A percentile compares a stretch with the other conserved stretches of the same genome.
These are phyloP conservation scores for Angomonas ambiguus DNA, from an alignment of 208 protist species.

Conservation along the genomic window DNA sequence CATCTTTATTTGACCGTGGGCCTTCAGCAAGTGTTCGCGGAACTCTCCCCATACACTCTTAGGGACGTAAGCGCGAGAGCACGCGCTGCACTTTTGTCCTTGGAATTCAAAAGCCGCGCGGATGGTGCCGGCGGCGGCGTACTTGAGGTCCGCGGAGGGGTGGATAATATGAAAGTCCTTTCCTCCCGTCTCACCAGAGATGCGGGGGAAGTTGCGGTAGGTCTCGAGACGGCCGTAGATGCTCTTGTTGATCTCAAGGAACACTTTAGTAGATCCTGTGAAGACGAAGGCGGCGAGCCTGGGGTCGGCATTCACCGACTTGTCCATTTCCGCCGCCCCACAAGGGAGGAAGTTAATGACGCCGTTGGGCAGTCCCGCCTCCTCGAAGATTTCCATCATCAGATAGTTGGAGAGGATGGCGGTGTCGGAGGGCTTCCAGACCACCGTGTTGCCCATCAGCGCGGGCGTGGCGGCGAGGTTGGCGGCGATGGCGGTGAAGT, in stretches of 20 bases:
- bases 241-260: constrained; percentile 90
- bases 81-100: constrained; percentile 97
- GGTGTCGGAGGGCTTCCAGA: constrained; percentile 95
- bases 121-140: constrained; percentile 79
- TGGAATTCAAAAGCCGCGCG: constrained; percentile 96
- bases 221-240: constrained; percentile 87
- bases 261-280: constrained; percentile 94
- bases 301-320: constrained; percentile 61
- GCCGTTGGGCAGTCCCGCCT: constrained; percentile 94
- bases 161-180: constrained; percentile 98
- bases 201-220: constrained; percentile 92
- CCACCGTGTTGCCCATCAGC: constrained; percentile 95
- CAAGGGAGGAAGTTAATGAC: constrained; percentile 95
- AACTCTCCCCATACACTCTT: constrained; percentile 85
- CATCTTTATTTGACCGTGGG: constrained; percentile 91
- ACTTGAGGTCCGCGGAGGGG: constrained; percentile 81
- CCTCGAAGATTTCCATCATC: constrained; percentile 91
- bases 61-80: constrained; percentile 92
- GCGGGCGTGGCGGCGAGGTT: constrained; percentile 94
- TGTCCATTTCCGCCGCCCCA: constrained; percentile 66
- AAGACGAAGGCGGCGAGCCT: constrained; percentile 94
- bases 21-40: constrained; percentile 74
- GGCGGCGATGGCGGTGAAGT: constrained; percentile 97
- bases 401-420: constrained; percentile 93
- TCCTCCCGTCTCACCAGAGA: constrained; percentile 96